Conservation (phyloP, 805 yeast species). For the Kluyveromyces nonfermentans region DNA sequence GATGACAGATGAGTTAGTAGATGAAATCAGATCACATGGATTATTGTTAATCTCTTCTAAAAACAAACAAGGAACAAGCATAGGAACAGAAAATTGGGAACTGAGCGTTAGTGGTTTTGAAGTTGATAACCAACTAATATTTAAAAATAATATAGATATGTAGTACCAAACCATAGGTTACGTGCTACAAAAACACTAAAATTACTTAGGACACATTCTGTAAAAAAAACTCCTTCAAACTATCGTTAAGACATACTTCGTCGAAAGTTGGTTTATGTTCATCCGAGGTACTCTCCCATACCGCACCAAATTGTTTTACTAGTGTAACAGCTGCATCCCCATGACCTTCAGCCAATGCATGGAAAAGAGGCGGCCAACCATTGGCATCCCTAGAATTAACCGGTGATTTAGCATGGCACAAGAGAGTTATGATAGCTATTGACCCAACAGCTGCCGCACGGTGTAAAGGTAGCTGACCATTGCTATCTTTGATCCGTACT, state of each 20-base stretch:
- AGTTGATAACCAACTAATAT: slow-evolving; percentile 12
- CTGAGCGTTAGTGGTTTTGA: slow-evolving; percentile 21
- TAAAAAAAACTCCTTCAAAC: slow-evolving; percentile 35
- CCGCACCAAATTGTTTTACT: slow-evolving; percentile 57
- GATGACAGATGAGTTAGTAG: slow-evolving; percentile 67
- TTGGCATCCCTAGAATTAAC: slow-evolving; percentile 56
- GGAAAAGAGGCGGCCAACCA: slow-evolving; percentile 86
- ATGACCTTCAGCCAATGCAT: slow-evolving; percentile 84
- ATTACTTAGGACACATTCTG: slow-evolving; percentile 9
- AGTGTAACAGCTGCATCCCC: slow-evolving; percentile 63
- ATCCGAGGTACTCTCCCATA: slow-evolving; percentile 38
- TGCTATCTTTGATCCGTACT: slow-evolving; percentile 55
- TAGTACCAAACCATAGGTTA: not conserved
- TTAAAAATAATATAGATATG: slow-evolving; percentile 13
- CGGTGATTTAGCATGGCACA: slow-evolving; percentile 48
- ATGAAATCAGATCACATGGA: slow-evolving; percentile 70
- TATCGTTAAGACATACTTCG: slow-evolving; percentile 46
- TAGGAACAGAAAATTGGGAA: slow-evolving; percentile 3
- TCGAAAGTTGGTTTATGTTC: slow-evolving; percentile 40
- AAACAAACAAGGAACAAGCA: not conserved
- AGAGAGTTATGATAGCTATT: slow-evolving; percentile 41
- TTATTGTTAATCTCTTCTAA: slow-evolving; percentile 67
- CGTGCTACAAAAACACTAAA: not conserved
- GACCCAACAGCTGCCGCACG: slow-evolving; percentile 80
- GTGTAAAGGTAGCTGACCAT: slow-evolving; percentile 59